These are phyloP conservation scores for Geranomyces variabilis DNA, from an alignment of 192 early-diverging fungal genomes.

Conservation along the genomic window DNA sequence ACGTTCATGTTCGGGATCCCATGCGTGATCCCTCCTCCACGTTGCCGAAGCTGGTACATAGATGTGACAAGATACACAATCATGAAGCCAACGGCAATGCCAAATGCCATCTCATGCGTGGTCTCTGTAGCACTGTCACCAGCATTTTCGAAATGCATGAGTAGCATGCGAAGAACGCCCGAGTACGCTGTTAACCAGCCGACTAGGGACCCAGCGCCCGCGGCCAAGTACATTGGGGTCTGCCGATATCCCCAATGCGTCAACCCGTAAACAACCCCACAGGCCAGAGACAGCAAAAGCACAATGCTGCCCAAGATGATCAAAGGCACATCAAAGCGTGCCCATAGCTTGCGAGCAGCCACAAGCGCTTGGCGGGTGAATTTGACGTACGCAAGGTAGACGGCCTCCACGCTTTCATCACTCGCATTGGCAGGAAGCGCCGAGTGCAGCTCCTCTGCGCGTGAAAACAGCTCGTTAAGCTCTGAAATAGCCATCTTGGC, in stretches of 20 bases:
- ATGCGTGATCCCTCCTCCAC: neutral
- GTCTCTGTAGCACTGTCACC: constrained; percentile 30
- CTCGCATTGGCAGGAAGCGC: neutral
- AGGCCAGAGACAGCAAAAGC: constrained; percentile 44
- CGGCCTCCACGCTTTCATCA: neutral
- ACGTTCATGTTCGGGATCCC: neutral
- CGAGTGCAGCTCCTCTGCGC: constrained; percentile 33
- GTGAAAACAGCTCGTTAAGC: constrained; percentile 41
- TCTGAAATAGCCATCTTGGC: constrained; percentile 56
- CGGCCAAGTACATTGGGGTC: neutral
- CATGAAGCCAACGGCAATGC: constrained; percentile 23
- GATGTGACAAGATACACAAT: constrained; percentile 15
- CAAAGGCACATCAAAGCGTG: constrained; percentile 82
- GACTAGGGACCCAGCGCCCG: constrained; percentile 15
- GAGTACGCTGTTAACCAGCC: neutral
- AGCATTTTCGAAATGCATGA: constrained; percentile 8
- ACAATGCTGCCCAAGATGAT: constrained; percentile 75
- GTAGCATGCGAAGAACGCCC: neutral
- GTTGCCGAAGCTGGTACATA: neutral
- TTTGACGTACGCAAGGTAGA: constrained; percentile 46
- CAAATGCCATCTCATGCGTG: constrained; percentile 42
- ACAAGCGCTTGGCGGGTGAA: constrained; percentile 69
- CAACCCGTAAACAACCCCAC: constrained; percentile 16
- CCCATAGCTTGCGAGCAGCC: constrained; percentile 84
- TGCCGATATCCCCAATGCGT: constrained; percentile 12